Evolutionary conservation across 2,329 filamentous ascomycete genomes (phyloP), one percentile per base, ranked within the genome.

Genomic region (Exophiala mesophila): DNA sequence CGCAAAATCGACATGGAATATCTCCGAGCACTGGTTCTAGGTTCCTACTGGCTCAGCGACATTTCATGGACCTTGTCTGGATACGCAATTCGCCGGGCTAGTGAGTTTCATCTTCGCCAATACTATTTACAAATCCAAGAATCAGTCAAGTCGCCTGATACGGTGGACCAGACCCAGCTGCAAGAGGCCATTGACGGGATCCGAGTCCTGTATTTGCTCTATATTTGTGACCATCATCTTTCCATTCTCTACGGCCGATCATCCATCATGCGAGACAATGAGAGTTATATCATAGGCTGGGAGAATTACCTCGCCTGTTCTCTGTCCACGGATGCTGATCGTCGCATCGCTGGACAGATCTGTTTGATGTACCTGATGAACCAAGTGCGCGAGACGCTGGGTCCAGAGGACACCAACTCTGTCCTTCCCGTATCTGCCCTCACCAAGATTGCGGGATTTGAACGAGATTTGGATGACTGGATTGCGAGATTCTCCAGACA

Each of bases 1-100:
- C 64, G 69, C 28, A 69, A 72, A 30, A 67, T 74, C 38, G 70
- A 70, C 28, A 57, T 70, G 41, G 72, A 76, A 47, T 69, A 72
- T 50, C 61, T 77, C 39, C 67, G 72, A 21, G 74, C 71, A 2
- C 58, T 77, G 35, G 76, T 73, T 47, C 71, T 76, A 31, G 73
- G 68, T 5, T 70, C 72, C 4, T 76, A 75, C 50, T 77, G 74
- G 74, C 64, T 77, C 6, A 70, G 70, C 16, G 72, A 77, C 53
- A 67, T 76, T 12, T 68, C 66, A 1, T 67, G 66, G 60, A 69
- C 63, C 2, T 53, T 70, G 3, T 64, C 61, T n/a, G 65, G 65
- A 2, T 64, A 67, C 50, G 66, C 66, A 1, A 66, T 70, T 33
- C 62, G 67, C 13, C 56, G 66, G 31, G 66, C 67, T 5, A 69